Base-by-base conservation (phyloP, 371 early-diverging fungal genomes). In the Apophysomyces sp. region DNA sequence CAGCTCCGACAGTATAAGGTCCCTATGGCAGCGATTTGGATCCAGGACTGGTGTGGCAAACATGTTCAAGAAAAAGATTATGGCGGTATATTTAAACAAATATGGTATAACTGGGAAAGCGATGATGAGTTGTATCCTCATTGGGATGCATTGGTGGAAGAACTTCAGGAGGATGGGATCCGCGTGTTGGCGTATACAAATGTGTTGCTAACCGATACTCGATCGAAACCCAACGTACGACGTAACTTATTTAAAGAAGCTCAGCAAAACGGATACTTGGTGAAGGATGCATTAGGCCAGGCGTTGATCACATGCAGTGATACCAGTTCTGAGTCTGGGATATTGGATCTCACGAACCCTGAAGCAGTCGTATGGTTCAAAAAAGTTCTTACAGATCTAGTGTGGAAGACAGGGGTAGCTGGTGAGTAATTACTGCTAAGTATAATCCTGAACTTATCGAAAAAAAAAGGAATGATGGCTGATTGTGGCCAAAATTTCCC, bases 31-130 rank as follows among this genome's bases (percentile, higher is more conserved):
- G 84, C 75, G 0, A 63, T 84, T 2, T 79, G 72, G 62, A 51
- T 84, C 11, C 68, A 76, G 26, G 84, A 84, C 52, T 84, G 84
- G 82, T 74, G 74, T 40, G 84, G 84, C 24, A 63, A 66, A 27
- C 72, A 78, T 2, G 37, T 55, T 16, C 74, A 21, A 74, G 40
- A 21, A 44, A 4, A 61, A 67, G 8, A 54, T 63, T 1, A 59
- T 62, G 5, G 67, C 60, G 15, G 70, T 63, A 3, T 59, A 18
- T 54, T 69, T 13, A 65, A 60, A 40, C 69, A 74, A 7, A 57
- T 72, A 5, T 83, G 80, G 80, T 80, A 76, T 77, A 76, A 80
- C 39, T 81, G 81, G 82, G 82, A 83, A 61, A 61, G 66, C 27
- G 81, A 75, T 54, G 58, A 63, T 29, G 60, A 39, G 3, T 57